Percentiles rank a stretch among this genome's conserved stretches.
Evolutionary conservation across 2,329 filamentous ascomycete genomes (phyloP).

Genomic region (Helicocarpus griseus): DNA sequence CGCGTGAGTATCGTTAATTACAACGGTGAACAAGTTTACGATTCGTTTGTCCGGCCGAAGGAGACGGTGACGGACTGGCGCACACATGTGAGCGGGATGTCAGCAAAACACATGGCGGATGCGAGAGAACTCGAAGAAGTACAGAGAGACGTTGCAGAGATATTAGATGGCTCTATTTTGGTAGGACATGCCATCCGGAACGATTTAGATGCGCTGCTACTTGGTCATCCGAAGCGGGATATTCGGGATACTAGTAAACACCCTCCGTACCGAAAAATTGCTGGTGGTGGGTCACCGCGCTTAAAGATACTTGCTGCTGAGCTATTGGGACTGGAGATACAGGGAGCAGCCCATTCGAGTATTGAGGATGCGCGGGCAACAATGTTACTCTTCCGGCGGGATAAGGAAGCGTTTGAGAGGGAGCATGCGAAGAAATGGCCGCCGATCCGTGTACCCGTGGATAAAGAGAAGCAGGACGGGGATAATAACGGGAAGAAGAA

Average conservation of each 20-base stretch:
- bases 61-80: constrained; percentile 83
- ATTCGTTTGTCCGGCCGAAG: constrained; percentile 75
- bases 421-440: constrained; percentile 63
- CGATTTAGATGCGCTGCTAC: constrained; percentile 60
- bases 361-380: constrained; percentile 75
- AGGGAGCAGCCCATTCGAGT: constrained; percentile 51
- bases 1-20: constrained; percentile 89
- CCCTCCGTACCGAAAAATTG: constrained; percentile 58
- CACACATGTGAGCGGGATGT: constrained; percentile 75
- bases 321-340: constrained; percentile 50
- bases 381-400: constrained; percentile 76
- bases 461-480: constrained; percentile 18
- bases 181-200: constrained; percentile 79
- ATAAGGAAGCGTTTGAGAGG: constrained; percentile 77
- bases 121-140: constrained; percentile 68
- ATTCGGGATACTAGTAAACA: constrained; percentile 79
- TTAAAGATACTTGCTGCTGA: constrained; percentile 47
- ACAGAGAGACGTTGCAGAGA: constrained; percentile 57
- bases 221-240: constrained; percentile 69
- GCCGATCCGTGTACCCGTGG: constrained; percentile 20
- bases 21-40: constrained; percentile 85
- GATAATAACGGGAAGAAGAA: constrained; percentile 30
- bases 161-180: constrained; percentile 62
- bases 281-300: constrained; percentile 40
- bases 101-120: constrained; percentile 58